phyloP scores from a whole-genome alignment of 2,329 filamentous ascomycete genomes.

The Hirsutella minnesotensis region DNA sequence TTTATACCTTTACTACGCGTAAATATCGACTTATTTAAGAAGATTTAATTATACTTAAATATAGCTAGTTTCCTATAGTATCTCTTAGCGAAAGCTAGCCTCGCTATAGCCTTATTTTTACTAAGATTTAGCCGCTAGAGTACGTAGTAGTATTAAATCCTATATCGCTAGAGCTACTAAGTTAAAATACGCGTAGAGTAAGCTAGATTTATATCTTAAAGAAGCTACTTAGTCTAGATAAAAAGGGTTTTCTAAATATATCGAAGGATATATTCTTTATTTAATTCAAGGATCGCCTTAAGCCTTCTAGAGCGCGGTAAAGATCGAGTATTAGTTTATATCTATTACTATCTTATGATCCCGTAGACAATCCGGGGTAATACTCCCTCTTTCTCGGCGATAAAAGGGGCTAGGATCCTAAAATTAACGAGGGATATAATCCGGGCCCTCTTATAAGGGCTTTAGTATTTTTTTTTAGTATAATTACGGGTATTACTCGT shows the following conservation, averaged over 20 bases:
- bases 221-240: not conserved
- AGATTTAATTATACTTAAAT: not conserved
- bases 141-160: not conserved
- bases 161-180: not conserved
- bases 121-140: not conserved
- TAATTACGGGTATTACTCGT: not conserved
- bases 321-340: not conserved
- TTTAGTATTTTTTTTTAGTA: not conserved
- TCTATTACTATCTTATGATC: not conserved
- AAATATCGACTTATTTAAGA: not conserved
- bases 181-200: not conserved
- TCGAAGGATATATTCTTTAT: conserved; percentile 1
- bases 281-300: not conserved
- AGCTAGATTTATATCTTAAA: not conserved
- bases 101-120: not conserved
- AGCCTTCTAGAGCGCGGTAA: not conserved
- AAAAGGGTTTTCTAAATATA: not conserved
- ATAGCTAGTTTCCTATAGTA: not conserved
- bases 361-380: not conserved
- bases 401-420: not conserved
- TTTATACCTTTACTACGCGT: not conserved
- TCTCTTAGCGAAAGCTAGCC: not conserved
- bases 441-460: not conserved
- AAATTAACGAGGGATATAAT: not conserved
- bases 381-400: not conserved